Conservation (phyloP, 805 yeast genomes). For the Kuraishia hungarica region DNA sequence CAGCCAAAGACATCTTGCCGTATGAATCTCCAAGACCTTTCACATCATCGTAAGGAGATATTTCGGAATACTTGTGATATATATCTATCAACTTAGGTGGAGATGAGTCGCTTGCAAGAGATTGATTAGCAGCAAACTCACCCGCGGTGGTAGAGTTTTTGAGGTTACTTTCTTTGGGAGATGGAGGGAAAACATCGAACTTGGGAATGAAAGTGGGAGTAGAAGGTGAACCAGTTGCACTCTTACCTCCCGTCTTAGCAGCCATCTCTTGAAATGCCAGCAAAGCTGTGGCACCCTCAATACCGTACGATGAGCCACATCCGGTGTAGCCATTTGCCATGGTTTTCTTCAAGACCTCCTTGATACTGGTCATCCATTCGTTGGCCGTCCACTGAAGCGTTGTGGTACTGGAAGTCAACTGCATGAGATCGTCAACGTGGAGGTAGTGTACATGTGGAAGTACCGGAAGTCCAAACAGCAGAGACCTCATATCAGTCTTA, state of each 20-base stretch:
- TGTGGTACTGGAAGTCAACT: constrained; percentile 25
- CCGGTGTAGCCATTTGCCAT: constrained; percentile 60
- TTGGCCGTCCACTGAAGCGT: constrained; percentile 40
- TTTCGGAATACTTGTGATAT: constrained; percentile 18
- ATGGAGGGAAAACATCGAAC: constrained; percentile 2
- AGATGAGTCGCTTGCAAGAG: background rate
- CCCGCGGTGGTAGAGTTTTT: background rate
- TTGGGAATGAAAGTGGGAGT: constrained; percentile 26
- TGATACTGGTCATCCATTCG: constrained; percentile 55
- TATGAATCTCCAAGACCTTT: background rate
- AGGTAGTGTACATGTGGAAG: constrained; percentile 70
- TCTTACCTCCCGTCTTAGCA: constrained; percentile 3
- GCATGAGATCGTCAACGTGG: constrained; percentile 49
- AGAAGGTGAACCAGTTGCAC: constrained; percentile 22
- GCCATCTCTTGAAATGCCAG: background rate
- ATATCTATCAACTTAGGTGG: constrained; percentile 20
- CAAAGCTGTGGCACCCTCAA: constrained; percentile 41
- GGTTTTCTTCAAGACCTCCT: constrained; percentile 45
- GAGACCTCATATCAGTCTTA: constrained; percentile 53
- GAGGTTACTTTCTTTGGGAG: background rate
- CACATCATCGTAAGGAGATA: background rate
- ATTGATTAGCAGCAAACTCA: background rate
- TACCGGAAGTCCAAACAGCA: constrained; percentile 77
- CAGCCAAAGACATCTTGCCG: background rate
- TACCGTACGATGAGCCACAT: constrained; percentile 62